phyloP scores from a whole-genome alignment of 2,329 filamentous ascomycete species.

The Diaporthe citriasiana region DNA sequence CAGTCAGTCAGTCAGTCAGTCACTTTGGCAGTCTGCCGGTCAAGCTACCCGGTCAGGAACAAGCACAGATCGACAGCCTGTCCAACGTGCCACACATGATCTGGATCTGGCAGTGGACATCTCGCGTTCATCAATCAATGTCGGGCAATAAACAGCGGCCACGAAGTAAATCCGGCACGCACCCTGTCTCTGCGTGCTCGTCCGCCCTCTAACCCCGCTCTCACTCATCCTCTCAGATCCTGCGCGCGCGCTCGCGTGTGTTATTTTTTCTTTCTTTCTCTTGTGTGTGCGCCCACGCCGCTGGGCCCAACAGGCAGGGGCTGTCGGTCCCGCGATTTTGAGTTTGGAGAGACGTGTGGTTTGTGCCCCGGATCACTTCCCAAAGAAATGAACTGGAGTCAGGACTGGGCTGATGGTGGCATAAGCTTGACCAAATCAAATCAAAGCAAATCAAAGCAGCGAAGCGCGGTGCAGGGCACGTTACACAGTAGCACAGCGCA shows the following conservation, averaged over 20 bases:
- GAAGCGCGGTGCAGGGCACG: neutral
- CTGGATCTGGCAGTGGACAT: slow-evolving; percentile 32
- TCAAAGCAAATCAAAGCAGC: slow-evolving; percentile 11
- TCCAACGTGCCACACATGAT: slow-evolving; percentile 28
- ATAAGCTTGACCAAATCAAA: slow-evolving; percentile 30
- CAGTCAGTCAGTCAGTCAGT: neutral
- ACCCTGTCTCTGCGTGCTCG: neutral
- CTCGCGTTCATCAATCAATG: slow-evolving; percentile 1
- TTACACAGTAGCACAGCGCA: no score
- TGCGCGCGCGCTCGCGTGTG: neutral
- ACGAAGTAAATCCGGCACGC: neutral
- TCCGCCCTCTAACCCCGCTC: neutral
- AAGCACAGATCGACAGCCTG: slow-evolving; percentile 20
- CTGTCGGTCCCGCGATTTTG: slow-evolving; percentile 5
- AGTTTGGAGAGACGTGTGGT: slow-evolving; percentile 15
- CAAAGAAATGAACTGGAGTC: slow-evolving; percentile 29
- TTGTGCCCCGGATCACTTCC: slow-evolving; percentile 30
- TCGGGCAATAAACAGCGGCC: slow-evolving; percentile 5
- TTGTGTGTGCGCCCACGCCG: neutral
- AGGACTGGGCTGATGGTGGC: slow-evolving; percentile 31
- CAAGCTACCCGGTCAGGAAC: slow-evolving; percentile 19
- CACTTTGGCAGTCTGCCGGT: neutral
- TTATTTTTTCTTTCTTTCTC: neutral
- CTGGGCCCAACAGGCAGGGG: slow-evolving; percentile 8
- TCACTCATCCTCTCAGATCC: neutral